phyloP scores from a whole-genome alignment of 2,329 filamentous ascomycete species.

The Zymoseptoria crescenta region DNA sequence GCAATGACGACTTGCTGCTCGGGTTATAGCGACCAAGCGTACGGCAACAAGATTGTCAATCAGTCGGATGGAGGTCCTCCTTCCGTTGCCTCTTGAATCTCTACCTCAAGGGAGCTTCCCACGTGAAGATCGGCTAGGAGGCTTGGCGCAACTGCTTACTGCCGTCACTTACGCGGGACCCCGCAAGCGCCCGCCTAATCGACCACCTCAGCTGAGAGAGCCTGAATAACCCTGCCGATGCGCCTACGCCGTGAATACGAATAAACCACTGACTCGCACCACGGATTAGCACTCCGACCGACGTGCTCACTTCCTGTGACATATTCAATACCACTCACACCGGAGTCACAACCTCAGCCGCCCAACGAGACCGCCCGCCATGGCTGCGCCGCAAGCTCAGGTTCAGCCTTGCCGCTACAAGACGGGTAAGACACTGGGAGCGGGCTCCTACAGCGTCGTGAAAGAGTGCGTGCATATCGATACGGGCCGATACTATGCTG shows the following conservation, averaged over 20 bases:
- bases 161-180: background rate
- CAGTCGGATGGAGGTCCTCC: no score
- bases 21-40: background rate
- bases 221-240: background rate
- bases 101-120: background rate
- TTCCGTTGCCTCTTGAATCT: no score
- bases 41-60: background rate
- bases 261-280: background rate
- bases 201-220: background rate
- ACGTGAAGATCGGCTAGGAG: background rate
- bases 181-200: background rate
- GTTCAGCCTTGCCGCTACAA: slow-evolving; percentile 97
- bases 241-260: background rate
- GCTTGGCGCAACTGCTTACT: background rate
- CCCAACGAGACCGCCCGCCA: slow-evolving; percentile 6
- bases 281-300: background rate
- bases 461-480: slow-evolving; percentile 99
- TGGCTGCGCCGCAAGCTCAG: slow-evolving; percentile 39
- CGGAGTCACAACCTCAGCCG: background rate
- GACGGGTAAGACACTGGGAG: slow-evolving; percentile 93
- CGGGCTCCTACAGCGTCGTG: slow-evolving; percentile 94
- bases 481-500: slow-evolving; percentile 94
- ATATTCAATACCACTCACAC: background rate
- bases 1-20: no score
- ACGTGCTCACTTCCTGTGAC: background rate